Evolutionary conservation across 2,329 filamentous ascomycete genomes (phyloP).

Genomic region (Fusarium nurragi): DNA sequence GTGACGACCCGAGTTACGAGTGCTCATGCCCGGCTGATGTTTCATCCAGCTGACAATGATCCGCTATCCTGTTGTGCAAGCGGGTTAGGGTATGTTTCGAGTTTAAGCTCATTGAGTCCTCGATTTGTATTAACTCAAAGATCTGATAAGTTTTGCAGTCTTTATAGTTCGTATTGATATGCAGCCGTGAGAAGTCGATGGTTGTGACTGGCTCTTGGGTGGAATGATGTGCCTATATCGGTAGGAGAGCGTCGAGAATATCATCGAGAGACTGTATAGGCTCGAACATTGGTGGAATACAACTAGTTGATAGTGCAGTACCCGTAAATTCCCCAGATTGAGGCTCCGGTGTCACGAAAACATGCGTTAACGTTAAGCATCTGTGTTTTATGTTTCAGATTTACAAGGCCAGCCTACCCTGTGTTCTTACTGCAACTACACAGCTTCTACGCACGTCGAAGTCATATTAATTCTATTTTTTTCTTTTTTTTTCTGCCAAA

Average conservation of each 20-base stretch:
- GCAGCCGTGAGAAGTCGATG: background rate
- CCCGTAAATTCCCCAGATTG: too few species aligned
- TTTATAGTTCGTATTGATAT: background rate
- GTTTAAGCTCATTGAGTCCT: background rate
- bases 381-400: too few species aligned
- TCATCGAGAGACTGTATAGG: background rate
- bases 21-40: slow-evolving; percentile 8
- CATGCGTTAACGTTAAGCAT: too few species aligned
- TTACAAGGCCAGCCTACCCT: too few species aligned
- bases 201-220: background rate
- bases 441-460: too few species aligned
- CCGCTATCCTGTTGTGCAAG: slow-evolving; percentile 2
- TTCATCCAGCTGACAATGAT: slow-evolving; percentile 23
- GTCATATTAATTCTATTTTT: too few species aligned
- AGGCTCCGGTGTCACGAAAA: too few species aligned
- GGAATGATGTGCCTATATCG: background rate
- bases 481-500: too few species aligned
- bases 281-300: too few species aligned
- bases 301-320: too few species aligned
- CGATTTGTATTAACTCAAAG: background rate
- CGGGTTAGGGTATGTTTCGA: background rate
- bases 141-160: background rate
- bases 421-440: too few species aligned
- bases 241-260: background rate
- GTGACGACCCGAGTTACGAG: slow-evolving; percentile 9